phyloP scores from a whole-genome alignment of 2,329 filamentous ascomycete genomes.

The Cladosporium sphaerospermum region DNA sequence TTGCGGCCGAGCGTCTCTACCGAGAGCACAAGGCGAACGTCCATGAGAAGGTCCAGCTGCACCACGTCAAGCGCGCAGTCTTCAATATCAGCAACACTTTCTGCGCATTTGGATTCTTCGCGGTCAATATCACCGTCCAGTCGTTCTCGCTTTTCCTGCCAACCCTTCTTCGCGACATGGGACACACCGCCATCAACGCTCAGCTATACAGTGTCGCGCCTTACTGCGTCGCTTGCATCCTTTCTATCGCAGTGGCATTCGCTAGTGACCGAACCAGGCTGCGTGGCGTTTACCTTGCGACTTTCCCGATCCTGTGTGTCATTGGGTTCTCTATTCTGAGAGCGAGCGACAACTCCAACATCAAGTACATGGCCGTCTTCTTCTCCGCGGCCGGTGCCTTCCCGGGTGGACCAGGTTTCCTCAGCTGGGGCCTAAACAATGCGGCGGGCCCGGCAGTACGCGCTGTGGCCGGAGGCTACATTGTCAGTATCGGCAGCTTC shows the following conservation, averaged over 20 bases:
- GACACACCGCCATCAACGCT: slow-evolving; percentile 51
- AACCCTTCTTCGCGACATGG: slow-evolving; percentile 56
- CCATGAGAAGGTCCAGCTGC: slow-evolving; percentile 42
- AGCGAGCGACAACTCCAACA: slow-evolving; percentile 18
- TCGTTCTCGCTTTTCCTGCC: slow-evolving; percentile 37
- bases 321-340: slow-evolving; percentile 32
- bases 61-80: slow-evolving; percentile 48
- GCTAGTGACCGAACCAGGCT: slow-evolving; percentile 19
- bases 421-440: slow-evolving; percentile 56
- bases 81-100: slow-evolving; percentile 55
- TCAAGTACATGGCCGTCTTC: slow-evolving; percentile 34
- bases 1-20: slow-evolving; percentile 48
- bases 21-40: slow-evolving; percentile 43
- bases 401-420: slow-evolving; percentile 52
- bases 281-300: slow-evolving; percentile 19
- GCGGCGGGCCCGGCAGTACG: slow-evolving; percentile 51
- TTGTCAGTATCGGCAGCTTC: slow-evolving; percentile 50
- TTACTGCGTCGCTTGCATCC: slow-evolving; percentile 16
- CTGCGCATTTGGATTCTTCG: slow-evolving; percentile 53
- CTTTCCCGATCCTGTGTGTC: slow-evolving; percentile 20
- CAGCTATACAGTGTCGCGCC: slow-evolving; percentile 20
- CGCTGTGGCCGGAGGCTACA: slow-evolving; percentile 51
- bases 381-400: slow-evolving; percentile 44
- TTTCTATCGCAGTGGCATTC: slow-evolving; percentile 21
- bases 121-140: slow-evolving; percentile 55